Base-by-base conservation (phyloP, 768 basidiomycete genomes). In the Russula emetica region DNA sequence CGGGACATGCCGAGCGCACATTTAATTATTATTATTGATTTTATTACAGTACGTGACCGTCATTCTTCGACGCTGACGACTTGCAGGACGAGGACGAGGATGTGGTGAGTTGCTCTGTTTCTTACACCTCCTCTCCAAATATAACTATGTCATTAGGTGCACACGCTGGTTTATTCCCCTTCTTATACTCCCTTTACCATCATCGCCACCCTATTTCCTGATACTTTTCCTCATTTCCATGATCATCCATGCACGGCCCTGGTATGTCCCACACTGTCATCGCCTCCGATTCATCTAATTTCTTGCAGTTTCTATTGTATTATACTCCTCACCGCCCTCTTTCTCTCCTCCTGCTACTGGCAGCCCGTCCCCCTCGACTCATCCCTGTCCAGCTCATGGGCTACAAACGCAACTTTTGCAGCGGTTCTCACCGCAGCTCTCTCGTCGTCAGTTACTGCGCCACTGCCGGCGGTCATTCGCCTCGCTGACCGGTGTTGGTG, bases 341-440 rank as follows among this genome's bases (percentile, higher is more conserved):
- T 92, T 72, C 79, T 91, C 64, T 89, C 92, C 18, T 89, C 92
- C 20, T 94, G 92, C 73, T 92, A 92, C 74, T 93, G 92, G 92
- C 88, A 90, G 66, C 89, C 92, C 34, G 83, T 91, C 61, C 82
- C 86, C 26, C 73, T 85, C 53, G 82, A 85, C 64, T 83, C 81
- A 30, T 78, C 81, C 0, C 83, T 92, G 62, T 80, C 83, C 14
- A 72, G 71, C 20, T 86, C 88, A 11, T 90, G 87, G 87, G 78
- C 82, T 52, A 85, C 86, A 70, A 81, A 90, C 72, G 87, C 85
- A 14, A 90, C 89, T 18, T 90, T 88, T 71, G 80, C 82, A 1
- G 82, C 88, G 40, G 88, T 87, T 3, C 73, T 91, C 61, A 81
- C 79, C 54, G 75, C 81, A 14, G 54, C 70, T 4, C 52, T 73